Base-by-base conservation (phyloP, 257 asterid genomes). In the Salvia miltiorrhiza region DNA sequence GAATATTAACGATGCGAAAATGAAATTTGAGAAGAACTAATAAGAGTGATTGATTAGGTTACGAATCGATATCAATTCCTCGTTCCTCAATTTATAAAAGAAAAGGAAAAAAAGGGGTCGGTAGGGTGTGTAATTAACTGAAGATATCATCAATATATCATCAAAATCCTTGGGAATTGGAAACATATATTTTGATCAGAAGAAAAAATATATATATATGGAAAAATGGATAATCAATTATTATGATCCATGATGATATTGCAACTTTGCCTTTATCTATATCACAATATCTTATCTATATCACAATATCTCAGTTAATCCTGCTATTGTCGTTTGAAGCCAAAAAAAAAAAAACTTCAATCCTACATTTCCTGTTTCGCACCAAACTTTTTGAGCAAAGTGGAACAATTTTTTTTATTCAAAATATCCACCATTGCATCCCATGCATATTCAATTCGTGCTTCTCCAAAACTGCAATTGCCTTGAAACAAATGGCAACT, bases 171-270 rank as follows among this genome's bases (percentile, higher is more conserved):
- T n/a, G n/a, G n/a, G n/a, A n/a, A n/a, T n/a, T n/a, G 67, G 78
- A 56, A 58, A 63, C 73, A 64, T 73, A 63, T 58, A 48, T 45
- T 73, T 14, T 70, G 60, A 33, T 23, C 37, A 3, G 33, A 44
- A 55, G 12, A 55, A 3, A 20, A 6, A 40, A 52, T 4, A 4
- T 13, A 12, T 1, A 23, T 0, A 54, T 3, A 67, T 10, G 30
- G 3, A n/a, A n/a, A n/a, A n/a, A n/a, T n/a, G n/a, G 28, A 21
- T 33, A 52, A 8, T 8, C 56, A 17, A 17, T 7, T 47, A 47
- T 16, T 47, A 16, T 47, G 5, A 44, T n/a, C 19, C 0, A 17
- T 43, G 24, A 20, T 19, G 24, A 14, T 17, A 11, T 52, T 52
- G 58, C 58, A 50, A 52, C 33, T 52, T 21, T 65, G 26, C 26